These are phyloP conservation scores for Arxiozyma slooffiae DNA, from an alignment of 1,139 yeast genomes.

Conservation along the genomic window DNA sequence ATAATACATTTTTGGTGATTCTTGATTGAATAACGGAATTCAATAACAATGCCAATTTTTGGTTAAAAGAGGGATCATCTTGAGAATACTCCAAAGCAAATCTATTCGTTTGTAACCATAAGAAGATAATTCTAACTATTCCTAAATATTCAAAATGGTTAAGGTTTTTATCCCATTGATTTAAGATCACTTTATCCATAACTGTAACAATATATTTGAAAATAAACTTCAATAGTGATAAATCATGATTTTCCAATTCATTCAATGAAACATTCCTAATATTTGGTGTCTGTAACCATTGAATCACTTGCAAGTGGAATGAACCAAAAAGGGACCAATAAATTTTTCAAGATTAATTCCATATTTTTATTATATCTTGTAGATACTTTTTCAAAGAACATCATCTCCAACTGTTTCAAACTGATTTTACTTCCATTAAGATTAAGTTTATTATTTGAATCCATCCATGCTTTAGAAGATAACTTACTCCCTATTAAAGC, in stretches of 20 bases:
- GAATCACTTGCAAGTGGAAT: conserved; percentile 12
- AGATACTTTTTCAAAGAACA: conserved; percentile 21
- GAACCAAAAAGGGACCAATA: conserved; percentile 24
- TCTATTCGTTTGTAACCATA: conserved; percentile 46
- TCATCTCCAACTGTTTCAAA: conserved; percentile 15
- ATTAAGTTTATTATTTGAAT: conserved; percentile 9
- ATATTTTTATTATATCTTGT: conserved; percentile 24
- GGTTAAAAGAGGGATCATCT: conserved; percentile 31
- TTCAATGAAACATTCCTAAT: conserved; percentile 1
- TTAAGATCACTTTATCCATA: conserved; percentile 20
- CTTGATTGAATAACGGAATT: conserved; percentile 26
- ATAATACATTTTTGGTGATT: conserved; percentile 4
- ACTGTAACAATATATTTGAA: conserved; percentile 21
- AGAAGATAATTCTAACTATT: conserved; percentile 40
- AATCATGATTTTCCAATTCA: conserved; percentile 9
- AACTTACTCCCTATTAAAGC: conserved; percentile 24
- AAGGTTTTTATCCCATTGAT: conserved; percentile 18
- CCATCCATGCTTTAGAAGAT: conserved; percentile 20
- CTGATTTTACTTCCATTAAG: conserved; percentile 12
- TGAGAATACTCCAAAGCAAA: conserved; percentile 35
- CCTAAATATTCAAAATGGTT: conserved; percentile 24
- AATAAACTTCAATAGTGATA: conserved; percentile 18
- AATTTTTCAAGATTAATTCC: conserved; percentile 20
- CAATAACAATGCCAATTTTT: conserved; percentile 32
- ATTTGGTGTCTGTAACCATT: conserved; percentile 1